These are phyloP conservation scores for Neonectria magnoliae DNA, from an alignment of 2,329 filamentous ascomycete genomes.

Conservation along the genomic window DNA sequence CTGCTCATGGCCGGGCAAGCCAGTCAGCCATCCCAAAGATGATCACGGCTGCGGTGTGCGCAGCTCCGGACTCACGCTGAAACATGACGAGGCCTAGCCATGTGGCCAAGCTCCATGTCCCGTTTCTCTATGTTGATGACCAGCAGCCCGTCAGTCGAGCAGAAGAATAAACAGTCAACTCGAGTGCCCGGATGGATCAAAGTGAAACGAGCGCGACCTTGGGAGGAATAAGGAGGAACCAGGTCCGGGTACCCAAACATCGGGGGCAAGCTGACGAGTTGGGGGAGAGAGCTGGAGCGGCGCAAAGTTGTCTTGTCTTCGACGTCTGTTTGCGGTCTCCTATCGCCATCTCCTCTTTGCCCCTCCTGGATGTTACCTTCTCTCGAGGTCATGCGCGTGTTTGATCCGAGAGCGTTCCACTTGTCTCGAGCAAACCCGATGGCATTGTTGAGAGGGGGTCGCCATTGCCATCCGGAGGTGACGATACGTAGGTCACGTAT, in stretches of 20 bases:
- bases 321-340: slow-evolving; percentile 3
- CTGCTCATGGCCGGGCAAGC: slow-evolving; percentile 17
- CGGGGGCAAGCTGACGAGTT: slow-evolving; percentile 21
- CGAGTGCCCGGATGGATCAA: slow-evolving; percentile 33
- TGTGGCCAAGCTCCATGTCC: slow-evolving; percentile 40
- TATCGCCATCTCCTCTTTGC: slow-evolving; percentile 14
- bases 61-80: slow-evolving; percentile 38
- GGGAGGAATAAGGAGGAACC: slow-evolving; percentile 35
- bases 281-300: slow-evolving; percentile 10
- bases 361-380: slow-evolving; percentile 21
- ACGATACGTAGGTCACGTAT: background rate
- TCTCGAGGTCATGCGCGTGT: slow-evolving; percentile 14
- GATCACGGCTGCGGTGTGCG: slow-evolving; percentile 31
- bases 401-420: background rate
- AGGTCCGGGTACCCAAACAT: slow-evolving; percentile 26
- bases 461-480: background rate
- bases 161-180: slow-evolving; percentile 11
- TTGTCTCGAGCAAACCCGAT: slow-evolving; percentile 7
- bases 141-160: slow-evolving; percentile 28
- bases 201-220: slow-evolving; percentile 38
- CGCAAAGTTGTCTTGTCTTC: slow-evolving; percentile 4
- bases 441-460: slow-evolving; percentile 2
- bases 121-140: slow-evolving; percentile 31
- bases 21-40: slow-evolving; percentile 9
- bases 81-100: slow-evolving; percentile 40